Evolutionary conservation across 2,329 filamentous ascomycete species (phyloP), one percentile per base, ranked within the genome.

Genomic region (Coleophoma cylindrospora): DNA sequence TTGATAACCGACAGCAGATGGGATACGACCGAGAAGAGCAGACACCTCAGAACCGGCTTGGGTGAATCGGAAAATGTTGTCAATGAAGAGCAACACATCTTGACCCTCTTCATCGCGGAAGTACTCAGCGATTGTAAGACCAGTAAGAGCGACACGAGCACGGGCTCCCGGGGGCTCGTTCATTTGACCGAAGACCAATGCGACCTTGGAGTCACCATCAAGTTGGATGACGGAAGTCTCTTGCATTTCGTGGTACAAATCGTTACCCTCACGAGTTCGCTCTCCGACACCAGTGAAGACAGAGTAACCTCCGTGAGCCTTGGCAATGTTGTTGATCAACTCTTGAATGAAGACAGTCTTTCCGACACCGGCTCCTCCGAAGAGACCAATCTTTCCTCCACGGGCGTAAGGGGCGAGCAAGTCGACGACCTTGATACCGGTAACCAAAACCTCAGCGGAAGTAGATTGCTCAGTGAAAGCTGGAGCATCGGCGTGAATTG

Each of bases 321-420:
- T 97, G 79, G 94, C 94, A 72, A 99, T 97, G 87, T 99, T 99
- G 91, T 99, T 99, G 81, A 99, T 99, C 72, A 99, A 80, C 81
- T 99, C 94, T 84, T 99, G 94, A 75, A 99, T 99, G 83, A 97
- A 99, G 73, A 99, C 94, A 74, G 94, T 99, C 88, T 99, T 99
- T 77, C 94, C 94, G 83, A 99, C 94, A 95, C 94, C 94, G 68
- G 94, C 94, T 92, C 94, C 94, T 79, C 94, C 94, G 80, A 99
- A 99, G 66, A 99, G 91, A 89, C 94, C 94, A 84, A 99, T 99
- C 88, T 99, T 99, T 86, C 94, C 94, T 90, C 94, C 94, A 95
- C 94, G 94, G 73, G 94, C 94, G 77, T 99, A 99, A 68, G 94
- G 94, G 67, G 94, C 94, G 69, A 99, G 86, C 63, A 99, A 84